These are phyloP conservation scores for Inonotus obliquus DNA, from an alignment of 1,284 basidiomycete genomes.

Conservation along the genomic window DNA sequence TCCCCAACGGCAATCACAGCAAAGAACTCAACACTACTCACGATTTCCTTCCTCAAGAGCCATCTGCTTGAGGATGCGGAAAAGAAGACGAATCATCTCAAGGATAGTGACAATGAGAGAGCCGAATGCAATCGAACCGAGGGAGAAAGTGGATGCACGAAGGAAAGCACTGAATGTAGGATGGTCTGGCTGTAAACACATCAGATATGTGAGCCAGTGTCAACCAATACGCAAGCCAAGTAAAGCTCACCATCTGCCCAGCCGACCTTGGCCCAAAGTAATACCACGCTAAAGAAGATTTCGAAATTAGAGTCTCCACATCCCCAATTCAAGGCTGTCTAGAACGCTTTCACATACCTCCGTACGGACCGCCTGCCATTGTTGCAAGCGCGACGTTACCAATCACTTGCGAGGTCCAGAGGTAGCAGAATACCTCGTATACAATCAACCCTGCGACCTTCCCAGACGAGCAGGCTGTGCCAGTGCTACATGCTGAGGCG, in stretches of 20 bases:
- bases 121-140: slow-evolving; percentile 89
- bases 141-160: slow-evolving; percentile 78
- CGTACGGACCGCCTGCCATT: slow-evolving; percentile 69
- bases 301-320: background rate
- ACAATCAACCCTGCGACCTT: slow-evolving; percentile 70
- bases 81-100: slow-evolving; percentile 67
- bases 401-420: slow-evolving; percentile 80
- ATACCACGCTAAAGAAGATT: slow-evolving; percentile 49
- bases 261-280: slow-evolving; percentile 64
- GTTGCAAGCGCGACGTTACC: slow-evolving; percentile 78
- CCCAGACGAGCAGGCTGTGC: slow-evolving; percentile 43
- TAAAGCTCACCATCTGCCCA: slow-evolving; percentile 51
- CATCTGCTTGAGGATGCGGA: slow-evolving; percentile 62
- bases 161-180: slow-evolving; percentile 70
- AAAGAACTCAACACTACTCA: slow-evolving; percentile 34
- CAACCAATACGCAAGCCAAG: background rate
- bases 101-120: slow-evolving; percentile 85
- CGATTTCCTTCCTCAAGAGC: slow-evolving; percentile 70
- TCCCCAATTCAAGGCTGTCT: background rate
- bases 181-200: slow-evolving; percentile 53
- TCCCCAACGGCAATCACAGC: background rate
- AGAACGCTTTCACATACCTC: slow-evolving; percentile 33
- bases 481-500: slow-evolving; percentile 34
- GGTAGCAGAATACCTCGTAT: slow-evolving; percentile 76
- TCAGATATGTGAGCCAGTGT: background rate